Evolutionary conservation across 2,329 filamentous ascomycete species (phyloP), one percentile per base, ranked within the genome.

Genomic region (Nigrospora oryzae): DNA sequence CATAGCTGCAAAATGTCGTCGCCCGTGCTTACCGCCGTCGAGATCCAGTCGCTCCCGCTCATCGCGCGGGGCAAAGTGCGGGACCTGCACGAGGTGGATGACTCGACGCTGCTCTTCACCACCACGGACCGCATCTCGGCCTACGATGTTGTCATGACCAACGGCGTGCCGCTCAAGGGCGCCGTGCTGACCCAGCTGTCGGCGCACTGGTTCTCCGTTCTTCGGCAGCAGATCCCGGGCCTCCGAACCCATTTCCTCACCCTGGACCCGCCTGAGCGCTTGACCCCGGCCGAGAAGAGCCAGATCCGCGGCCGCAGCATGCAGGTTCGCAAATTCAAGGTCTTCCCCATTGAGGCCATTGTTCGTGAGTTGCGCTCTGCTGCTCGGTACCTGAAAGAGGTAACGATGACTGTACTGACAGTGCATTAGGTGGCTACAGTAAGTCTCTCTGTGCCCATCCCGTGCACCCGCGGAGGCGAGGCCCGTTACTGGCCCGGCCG

Each of bases 61-160:
- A 10, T 44, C 17, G 28, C 42, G 35, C n/a, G 17, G 42, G 42
- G 42, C 36, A 44, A 44, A n/a, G 42, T 44, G 23, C 37, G 47
- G 16, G 86, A 94, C 59, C 75, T 94, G 34, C 95, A 88, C 64
- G 73, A 78, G 49, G 69, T 94, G 44, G 79, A 87, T 60, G 69
- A 79, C 36, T 67, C 77, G 46, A 84, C 79, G 3, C 77, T 95
- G 5, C 82, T 95, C 46, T 91, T 95, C 61, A 81, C 90, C 45
- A 84, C 87, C 19, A 86, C 87, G 13, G 90, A 96, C 69, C 84
- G 93, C 53, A 93, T 96, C 63, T 95, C 89, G 19, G 93, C 93
- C 45, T 97, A 91, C 72, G 91, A 97, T 75, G 89, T 94, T 55
- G 81, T 95, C 55, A 82, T 95, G 74, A 43, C 42, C 56, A 96